Evolutionary conservation across 345 rosid species (phyloP).

Genomic region (Syzygium jambos): DNA sequence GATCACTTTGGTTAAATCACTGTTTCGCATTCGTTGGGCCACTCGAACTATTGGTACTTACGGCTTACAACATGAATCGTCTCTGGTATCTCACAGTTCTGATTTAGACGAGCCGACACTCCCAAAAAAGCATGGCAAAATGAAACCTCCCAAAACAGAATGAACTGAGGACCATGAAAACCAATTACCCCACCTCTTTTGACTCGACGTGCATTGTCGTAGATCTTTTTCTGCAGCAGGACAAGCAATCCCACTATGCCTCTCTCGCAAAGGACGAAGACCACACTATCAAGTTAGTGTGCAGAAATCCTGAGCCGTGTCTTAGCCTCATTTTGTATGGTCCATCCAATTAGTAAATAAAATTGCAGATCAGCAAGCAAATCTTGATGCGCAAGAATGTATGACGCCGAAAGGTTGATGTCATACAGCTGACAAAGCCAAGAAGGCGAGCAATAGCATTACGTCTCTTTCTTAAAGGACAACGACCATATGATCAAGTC

Average conservation of each 20-base stretch:
- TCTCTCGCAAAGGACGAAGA: background rate
- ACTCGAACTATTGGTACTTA: no score
- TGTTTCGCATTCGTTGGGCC: background rate
- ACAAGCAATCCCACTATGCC: background rate
- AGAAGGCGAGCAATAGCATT: background rate
- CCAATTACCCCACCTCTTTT: background rate
- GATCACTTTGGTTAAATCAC: background rate
- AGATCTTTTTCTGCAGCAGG: background rate
- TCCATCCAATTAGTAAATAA: accelerated
- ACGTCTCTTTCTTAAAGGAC: background rate
- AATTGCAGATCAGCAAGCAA: background rate
- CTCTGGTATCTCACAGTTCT: no score
- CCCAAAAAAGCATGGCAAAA: background rate
- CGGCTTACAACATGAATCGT: no score
- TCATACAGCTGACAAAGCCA: background rate
- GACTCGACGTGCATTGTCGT: background rate
- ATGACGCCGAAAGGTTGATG: background rate
- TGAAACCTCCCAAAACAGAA: background rate
- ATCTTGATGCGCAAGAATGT: background rate
- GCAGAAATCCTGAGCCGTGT: background rate
- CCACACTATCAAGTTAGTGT: no score
- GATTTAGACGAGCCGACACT: background rate
- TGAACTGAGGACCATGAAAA: background rate
- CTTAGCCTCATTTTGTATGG: background rate
- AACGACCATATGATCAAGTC: background rate